Base-by-base conservation (phyloP, 2,329 filamentous ascomycete species). In the Trichoderma simmonsii region DNA sequence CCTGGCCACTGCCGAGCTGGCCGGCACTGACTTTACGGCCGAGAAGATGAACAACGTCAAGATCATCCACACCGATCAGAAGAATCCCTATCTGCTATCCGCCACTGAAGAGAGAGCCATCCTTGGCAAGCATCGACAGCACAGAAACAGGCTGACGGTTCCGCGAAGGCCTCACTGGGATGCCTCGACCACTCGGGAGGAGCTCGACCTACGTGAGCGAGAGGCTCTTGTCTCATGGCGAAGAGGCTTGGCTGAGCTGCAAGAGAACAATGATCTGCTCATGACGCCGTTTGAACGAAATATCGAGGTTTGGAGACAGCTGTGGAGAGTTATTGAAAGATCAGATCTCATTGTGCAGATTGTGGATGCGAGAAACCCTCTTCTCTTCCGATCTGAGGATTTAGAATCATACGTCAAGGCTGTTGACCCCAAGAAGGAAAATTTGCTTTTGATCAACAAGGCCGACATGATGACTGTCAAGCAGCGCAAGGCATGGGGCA, bases 1-100 rank as follows among this genome's bases (percentile, higher is more conserved):
- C 82, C 86, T 99, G 75, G 93, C 92, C 71, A 99, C 96, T 2
- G 97, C 96, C 74, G 95, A 98, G 84, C 86, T 99, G 77, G 96
- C 96, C n/a, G 95, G 94, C 75, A 99, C 96, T 76, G 96, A 99
- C 81, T 99, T 99, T 82, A 98, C 95, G 1, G 97, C 96, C 32
- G 95, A 98, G 86, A 98, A 98, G 88, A 93, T 97, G 89, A 98
- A 95, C 84, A 98, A 97, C 80, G 93, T 98, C 83, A 98, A 98
- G 86, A 98, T 99, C 80, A 98, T 99, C 77, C 96, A 99, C 81
- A 92, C 91, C 76, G 94, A 98, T 81, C 95, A 98, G 84, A 93
- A 92, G 84, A 99, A 99, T 81, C 96, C 96, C 0, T 99, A 95
- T 77, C 86, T 99, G 6, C 86, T 99, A 21, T 95, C 94, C 0